Percentiles rank a stretch among this genome's conserved stretches.
phyloP scores from a whole-genome alignment of 306 rosid species.

The Quercus mongolica region DNA sequence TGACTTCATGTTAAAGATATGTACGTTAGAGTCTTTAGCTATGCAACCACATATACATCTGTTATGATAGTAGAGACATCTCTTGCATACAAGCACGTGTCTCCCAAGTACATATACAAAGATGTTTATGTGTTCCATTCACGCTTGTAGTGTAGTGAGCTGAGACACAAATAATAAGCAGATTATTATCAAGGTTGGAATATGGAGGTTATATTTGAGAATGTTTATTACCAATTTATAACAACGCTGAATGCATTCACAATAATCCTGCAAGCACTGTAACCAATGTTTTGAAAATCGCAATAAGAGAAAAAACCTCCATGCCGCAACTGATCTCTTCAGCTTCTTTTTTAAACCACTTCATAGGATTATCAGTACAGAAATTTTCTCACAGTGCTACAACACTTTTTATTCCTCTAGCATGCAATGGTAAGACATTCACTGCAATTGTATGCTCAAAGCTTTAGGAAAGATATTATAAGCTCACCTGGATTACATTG shows the following conservation, averaged over 20 bases:
- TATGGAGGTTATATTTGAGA: no score
- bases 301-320: not conserved
- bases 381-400: not conserved
- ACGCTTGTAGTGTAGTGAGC: not conserved
- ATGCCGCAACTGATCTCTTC: no score
- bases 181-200: not conserved
- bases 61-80: no score
- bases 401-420: not conserved
- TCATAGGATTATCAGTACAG: not conserved
- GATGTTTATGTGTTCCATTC: not conserved
- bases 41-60: no score
- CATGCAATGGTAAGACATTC: not conserved
- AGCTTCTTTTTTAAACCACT: no score
- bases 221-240: no score
- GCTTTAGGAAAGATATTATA: no score
- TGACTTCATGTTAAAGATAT: no score
- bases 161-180: not conserved
- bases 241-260: not conserved
- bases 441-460: not conserved
- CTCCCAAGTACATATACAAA: no score
- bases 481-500: no score
- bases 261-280: not conserved
- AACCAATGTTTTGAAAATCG: not conserved
- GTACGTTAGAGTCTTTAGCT: no score
- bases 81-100: no score